Evolutionary conservation across 2,329 filamentous ascomycete species (phyloP), one percentile per base, ranked within the genome.

Genomic region (Aspergillus costaricaensis): DNA sequence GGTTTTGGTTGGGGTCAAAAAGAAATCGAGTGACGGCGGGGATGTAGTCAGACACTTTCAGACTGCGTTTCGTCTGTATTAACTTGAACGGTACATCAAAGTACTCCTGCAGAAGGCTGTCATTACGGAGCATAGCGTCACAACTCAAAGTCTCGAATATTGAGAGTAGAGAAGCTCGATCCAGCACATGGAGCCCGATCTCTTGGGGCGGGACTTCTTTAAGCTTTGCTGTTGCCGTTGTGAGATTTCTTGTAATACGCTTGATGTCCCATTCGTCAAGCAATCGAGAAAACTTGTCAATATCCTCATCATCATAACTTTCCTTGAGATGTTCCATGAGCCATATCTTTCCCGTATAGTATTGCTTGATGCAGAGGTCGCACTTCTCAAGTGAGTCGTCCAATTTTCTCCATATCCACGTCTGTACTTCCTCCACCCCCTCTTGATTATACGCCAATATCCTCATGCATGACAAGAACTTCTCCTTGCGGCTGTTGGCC

Each of bases 81-180:
- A 92, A 83, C 66, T 86, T 83, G 74, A 98, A 97, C 10, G 96
- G 91, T 66, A 84, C 86, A 72, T 96, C 90, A 72, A 98, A 96
- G 65, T 88, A 83, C 27, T 79, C 68, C 58, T 77, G 72, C 21
- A 89, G 74, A 19, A 83, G 75, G 17, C 78, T 75, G 58, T 86
- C 83, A 64, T 84, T 81, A 21, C 79, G 76, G 62, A 97, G 81
- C 72, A 96, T 92, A 0, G 89, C 83, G 66, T 92, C 86, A 74
- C 90, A 96, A 74, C 92, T 96, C 55, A 98, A 80, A 0, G 90
- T 89, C 74, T 98, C 94, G 69, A 96, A 96, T 30, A 98, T 85
- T 10, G 91, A 89, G 60, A 95, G 85, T 54, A 96, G 85, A 6
- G 91, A 86, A 27, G 85, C 80, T 1, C 83, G 78, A 27, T 85